A percentile compares a stretch with the other conserved stretches of the same genome.
Evolutionary conservation across 2,329 filamentous ascomycete species (phyloP).

Genomic region (Alternaria hordeiaustralica): DNA sequence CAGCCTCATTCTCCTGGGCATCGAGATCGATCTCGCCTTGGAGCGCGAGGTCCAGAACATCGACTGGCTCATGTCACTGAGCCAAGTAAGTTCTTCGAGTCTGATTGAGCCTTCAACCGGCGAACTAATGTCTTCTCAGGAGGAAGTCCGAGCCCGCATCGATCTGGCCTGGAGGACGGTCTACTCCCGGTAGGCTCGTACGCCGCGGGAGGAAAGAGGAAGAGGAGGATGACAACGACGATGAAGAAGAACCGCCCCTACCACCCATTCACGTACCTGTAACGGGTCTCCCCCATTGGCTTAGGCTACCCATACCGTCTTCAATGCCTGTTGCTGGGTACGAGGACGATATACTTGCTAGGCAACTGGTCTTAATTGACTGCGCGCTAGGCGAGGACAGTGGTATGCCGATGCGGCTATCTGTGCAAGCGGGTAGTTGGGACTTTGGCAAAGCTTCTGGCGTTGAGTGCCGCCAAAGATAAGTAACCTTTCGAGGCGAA

Average conservation of each 20-base stretch:
- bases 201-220: background rate
- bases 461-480: constrained; percentile 3
- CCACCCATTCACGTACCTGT: background rate
- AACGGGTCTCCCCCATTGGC: background rate
- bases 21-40: background rate
- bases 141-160: background rate
- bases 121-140: background rate
- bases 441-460: constrained; percentile 5
- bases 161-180: background rate
- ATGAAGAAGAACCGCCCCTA: background rate
- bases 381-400: background rate
- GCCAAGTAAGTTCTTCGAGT: background rate
- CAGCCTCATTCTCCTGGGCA: background rate
- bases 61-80: background rate
- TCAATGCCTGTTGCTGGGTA: background rate
- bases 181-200: background rate
- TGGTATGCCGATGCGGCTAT: background rate
- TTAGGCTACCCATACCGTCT: background rate
- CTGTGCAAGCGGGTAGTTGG: background rate
- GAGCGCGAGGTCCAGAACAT: background rate
- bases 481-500: constrained; percentile 3
- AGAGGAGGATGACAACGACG: background rate
- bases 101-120: background rate
- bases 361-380: constrained; percentile 7
- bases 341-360: background rate